Percentiles rank a stretch among this genome's conserved stretches.
Evolutionary conservation across 352 stramenopile genomes (phyloP).

Genomic region (Globisporangium cederbergense): DNA sequence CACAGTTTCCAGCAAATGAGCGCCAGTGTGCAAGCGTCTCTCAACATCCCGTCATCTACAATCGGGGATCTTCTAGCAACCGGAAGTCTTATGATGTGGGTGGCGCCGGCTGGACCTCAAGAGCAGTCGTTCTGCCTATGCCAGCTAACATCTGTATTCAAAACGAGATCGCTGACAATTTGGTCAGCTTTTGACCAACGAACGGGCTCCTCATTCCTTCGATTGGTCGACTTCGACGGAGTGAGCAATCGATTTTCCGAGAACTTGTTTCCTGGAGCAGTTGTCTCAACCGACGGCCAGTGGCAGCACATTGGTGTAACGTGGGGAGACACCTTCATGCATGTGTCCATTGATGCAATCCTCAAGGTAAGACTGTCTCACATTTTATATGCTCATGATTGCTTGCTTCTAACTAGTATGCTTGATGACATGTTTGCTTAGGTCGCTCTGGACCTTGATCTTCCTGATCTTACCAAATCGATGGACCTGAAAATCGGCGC

Average conservation of each 20-base stretch:
- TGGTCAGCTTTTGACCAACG: slow-evolving; percentile 13
- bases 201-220: slow-evolving; percentile 1
- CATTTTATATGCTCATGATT: neutral
- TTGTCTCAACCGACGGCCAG: neutral
- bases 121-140: slow-evolving; percentile 16
- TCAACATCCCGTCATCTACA: slow-evolving; percentile 7
- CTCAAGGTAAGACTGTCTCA: slow-evolving; percentile 3
- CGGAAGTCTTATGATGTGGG: slow-evolving; percentile 19
- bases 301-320: slow-evolving; percentile 15
- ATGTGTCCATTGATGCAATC: slow-evolving; percentile 6
- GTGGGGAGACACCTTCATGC: slow-evolving; percentile 5
- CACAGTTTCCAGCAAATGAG: slow-evolving; percentile 20
- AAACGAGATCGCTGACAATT: slow-evolving; percentile 8
- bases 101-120: slow-evolving; percentile 1
- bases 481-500: slow-evolving; percentile 19
- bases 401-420: neutral
- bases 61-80: neutral
- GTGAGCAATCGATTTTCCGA: neutral
- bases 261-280: neutral
- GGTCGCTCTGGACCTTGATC: slow-evolving; percentile 2
- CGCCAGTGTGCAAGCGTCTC: slow-evolving; percentile 17
- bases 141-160: slow-evolving; percentile 5
- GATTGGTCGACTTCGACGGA: slow-evolving; percentile 1
- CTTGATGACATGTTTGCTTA: neutral
- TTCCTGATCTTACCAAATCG: neutral